phyloP scores from a whole-genome alignment of 1,284 basidiomycete genomes.

The Phylloboletellus chloephorus region DNA sequence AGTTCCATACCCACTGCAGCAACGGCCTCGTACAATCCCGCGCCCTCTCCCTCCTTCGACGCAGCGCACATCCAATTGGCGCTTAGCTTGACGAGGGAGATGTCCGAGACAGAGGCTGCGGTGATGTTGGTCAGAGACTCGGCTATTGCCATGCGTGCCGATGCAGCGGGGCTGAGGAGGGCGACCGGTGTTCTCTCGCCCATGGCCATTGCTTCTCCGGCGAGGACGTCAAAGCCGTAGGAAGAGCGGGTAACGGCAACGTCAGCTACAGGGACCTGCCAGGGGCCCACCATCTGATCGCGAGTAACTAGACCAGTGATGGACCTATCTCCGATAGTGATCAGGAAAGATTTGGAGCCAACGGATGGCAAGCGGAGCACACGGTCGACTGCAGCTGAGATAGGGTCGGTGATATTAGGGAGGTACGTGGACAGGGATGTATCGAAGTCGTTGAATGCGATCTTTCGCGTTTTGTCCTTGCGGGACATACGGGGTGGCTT shows the following conservation, averaged over 20 bases:
- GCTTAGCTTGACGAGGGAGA: constrained; percentile 84
- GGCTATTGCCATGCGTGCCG: constrained; percentile 93
- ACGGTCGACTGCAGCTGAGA: constrained; percentile 66
- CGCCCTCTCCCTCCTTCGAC: constrained; percentile 86
- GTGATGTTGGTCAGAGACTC: constrained; percentile 92
- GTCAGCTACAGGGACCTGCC: constrained; percentile 97
- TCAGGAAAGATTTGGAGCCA: constrained; percentile 94
- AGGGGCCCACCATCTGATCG: constrained; percentile 99
- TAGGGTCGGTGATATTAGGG: constrained; percentile 41
- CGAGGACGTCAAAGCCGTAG: constrained; percentile 85
- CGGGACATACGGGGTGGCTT: constrained; percentile 94
- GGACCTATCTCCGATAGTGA: constrained; percentile 95
- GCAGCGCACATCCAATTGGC: constrained; percentile 99
- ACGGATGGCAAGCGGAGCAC: constrained; percentile 90
- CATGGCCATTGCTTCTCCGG: constrained; percentile 96
- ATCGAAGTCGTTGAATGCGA: constrained; percentile 64
- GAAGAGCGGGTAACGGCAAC: constrained; percentile 93
- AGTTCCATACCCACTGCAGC: constrained; percentile 90
- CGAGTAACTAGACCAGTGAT: constrained; percentile 93
- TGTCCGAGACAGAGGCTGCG: constrained; percentile 71
- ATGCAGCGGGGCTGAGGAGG: constrained; percentile 81
- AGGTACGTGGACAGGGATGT: constrained; percentile 65
- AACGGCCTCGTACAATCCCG: constrained; percentile 89
- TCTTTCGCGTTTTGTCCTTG: constrained; percentile 52
- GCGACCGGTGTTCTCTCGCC: constrained; percentile 95